Conservation (phyloP, 192 early-diverging fungal genomes). For the Rhizophagus prolifer region DNA sequence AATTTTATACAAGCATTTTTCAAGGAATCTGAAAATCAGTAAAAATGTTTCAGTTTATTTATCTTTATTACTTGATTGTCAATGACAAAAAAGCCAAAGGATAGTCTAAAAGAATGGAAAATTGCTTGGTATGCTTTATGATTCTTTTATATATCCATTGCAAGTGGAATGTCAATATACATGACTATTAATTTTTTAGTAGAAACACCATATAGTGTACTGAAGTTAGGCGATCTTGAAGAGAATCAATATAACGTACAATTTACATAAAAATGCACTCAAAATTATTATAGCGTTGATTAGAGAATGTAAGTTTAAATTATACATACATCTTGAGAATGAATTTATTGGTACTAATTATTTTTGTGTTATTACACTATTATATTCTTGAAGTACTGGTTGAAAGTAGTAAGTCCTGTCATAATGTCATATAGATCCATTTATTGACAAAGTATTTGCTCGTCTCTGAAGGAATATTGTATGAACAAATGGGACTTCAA, state of each 20-base stretch:
- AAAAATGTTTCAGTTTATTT: too few relatives aligned
- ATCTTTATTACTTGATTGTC: not conserved
- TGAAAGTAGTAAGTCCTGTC: slow-evolving; percentile 27
- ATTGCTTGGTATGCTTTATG: too few relatives aligned
- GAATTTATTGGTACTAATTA: slow-evolving; percentile 12
- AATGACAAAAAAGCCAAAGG: slow-evolving; percentile 5
- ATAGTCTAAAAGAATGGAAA: slow-evolving; percentile 1
- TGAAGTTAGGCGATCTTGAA: slow-evolving; percentile 16
- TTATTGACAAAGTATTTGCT: too few relatives aligned
- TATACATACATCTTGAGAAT: slow-evolving; percentile 9
- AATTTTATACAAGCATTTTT: too few relatives aligned
- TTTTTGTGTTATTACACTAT: slow-evolving; percentile 16
- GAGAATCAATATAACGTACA: slow-evolving; percentile 32
- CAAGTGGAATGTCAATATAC: not conserved
- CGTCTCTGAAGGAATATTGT: too few relatives aligned
- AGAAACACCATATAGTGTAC: too few relatives aligned
- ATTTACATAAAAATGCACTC: slow-evolving; percentile 5
- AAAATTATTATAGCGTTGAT: slow-evolving; percentile 7
- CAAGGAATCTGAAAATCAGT: too few relatives aligned
- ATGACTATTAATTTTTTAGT: too few relatives aligned
- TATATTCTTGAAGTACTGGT: slow-evolving; percentile 21
- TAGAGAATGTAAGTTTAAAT: slow-evolving; percentile 30
- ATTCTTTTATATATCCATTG: too few relatives aligned
- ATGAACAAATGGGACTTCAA: too few relatives aligned
- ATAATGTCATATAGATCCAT: too few relatives aligned